Base-by-base conservation (phyloP, 1,139 yeast genomes). In the Candida smagusa region DNA sequence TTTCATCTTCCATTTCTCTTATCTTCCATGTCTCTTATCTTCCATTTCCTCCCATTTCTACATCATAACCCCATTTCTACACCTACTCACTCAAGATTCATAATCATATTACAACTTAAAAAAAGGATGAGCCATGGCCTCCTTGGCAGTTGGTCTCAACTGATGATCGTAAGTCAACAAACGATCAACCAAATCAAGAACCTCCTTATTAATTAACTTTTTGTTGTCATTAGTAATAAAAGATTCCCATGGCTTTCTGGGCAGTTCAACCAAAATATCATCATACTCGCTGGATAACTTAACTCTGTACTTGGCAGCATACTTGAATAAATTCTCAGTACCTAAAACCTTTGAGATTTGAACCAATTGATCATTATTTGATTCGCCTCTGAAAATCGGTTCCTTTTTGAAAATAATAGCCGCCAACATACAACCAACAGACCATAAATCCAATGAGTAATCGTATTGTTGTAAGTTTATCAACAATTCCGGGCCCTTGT, bases 361-460 rank as follows among this genome's bases (percentile, higher is more conserved):
- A 7, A 84, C 89, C 50, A 84, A 63, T 55, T 84, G 94, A 58
- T 84, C 92, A 29, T 83, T 81, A 54, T 84, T 84, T 12, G 88
- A 80, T 44, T 81, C 82, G 7, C 94, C 94, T 45, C 84, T 77
- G 64, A 84, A 84, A 42, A 84, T 80, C 7, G 92, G 92, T 49
- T 84, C 94, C 50, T 77, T 80, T 49, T 80, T 81, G 62, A 84
- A 84, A 27, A 84, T 72, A 30, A 84, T 83, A 2, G 89, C 84
- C 1, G 90, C 92, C 37, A 84, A 58, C 75, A 83, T 84, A 44
- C 90, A 84, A 9, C 94, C 94, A 34, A 82, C 84, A 3, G 88
- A 81, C 94, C 94, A 84, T 40, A 84, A 63, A 60, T 84, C 94
- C 40, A 84, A 68, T 6, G 89, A 81, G 56, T 84, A 84, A 56